These are phyloP conservation scores for Globisporangium splendens DNA, from an alignment of 352 stramenopile species.

Conservation along the genomic window DNA sequence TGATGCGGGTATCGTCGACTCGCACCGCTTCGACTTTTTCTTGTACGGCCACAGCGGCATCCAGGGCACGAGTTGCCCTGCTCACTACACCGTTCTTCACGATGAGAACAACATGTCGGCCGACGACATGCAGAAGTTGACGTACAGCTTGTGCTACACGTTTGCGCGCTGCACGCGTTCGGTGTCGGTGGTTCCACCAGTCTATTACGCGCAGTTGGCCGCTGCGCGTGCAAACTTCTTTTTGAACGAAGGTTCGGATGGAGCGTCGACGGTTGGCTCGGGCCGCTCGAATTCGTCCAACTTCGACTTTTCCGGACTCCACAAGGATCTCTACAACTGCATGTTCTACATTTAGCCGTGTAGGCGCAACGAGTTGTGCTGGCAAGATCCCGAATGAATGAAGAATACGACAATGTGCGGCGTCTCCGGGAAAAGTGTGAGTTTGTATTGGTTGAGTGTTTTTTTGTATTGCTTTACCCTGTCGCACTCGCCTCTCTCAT, in stretches of 20 bases:
- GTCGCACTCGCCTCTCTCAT: neutral
- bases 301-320: conserved; percentile 16
- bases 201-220: conserved; percentile 69
- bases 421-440: neutral
- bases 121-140: conserved; percentile 39
- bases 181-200: conserved; percentile 58
- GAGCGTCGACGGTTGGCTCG: conserved; percentile 15
- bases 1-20: conserved; percentile 57
- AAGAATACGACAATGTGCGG: neutral
- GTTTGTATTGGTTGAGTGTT: neutral
- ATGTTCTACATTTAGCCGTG: conserved; percentile 16
- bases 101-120: conserved; percentile 50
- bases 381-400: too few relatives aligned
- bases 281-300: conserved; percentile 15
- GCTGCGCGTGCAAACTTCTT: conserved; percentile 62
- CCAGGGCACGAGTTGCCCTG: conserved; percentile 57
- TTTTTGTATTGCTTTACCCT: conserved; percentile 1
- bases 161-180: conserved; percentile 69
- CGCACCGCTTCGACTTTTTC: conserved; percentile 68
- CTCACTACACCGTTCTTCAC: conserved; percentile 62
- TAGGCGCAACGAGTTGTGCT: neutral
- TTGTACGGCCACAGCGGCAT: conserved; percentile 65
- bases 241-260: conserved; percentile 28
- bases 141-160: conserved; percentile 59
- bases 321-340: conserved; percentile 16